Evolutionary conservation across 371 early-diverging fungal genomes (phyloP), one percentile per base, ranked within the genome.

Genomic region (Aphelidium insulamus): DNA sequence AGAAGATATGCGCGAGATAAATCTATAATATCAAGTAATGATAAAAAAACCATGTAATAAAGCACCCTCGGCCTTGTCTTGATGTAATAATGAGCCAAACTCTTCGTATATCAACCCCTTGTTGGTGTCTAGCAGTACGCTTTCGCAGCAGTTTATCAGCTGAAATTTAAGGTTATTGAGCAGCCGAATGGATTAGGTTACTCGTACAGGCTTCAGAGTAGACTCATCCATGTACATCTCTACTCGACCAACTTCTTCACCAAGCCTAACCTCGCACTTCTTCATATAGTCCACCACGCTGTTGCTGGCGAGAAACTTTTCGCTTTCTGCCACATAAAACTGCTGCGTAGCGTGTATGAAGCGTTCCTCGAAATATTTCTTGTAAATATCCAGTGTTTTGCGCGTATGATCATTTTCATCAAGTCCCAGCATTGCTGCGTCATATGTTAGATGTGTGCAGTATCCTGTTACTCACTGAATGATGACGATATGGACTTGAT

Each of bases 201-300:
- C 21, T 36, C 49, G 31, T 41, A 65, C 60, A 21, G 80, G 69
- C 34, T 68, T 62, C 28, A 67, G 56, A 5, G 87, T 82, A 24
- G 42, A 35, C 18, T 38, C 36, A 46, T 64, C 50, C 11, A 64
- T 40, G 36, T 62, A 62, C 20, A 46, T 47, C 26, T 51, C 46
- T 1, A 64, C 52, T n/a, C 65, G 54, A 11, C 33, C 33, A 24
- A 54, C 54, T 40, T 64, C 65, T 30, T 64, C 58, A 0, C 31
- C 38, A 10, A 63, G 45, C 17, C 64, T 52, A 5, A 39, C 25
- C 39, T 56, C 55, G 12, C 55, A 57, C 66, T 83, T 79, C 43
- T 78, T 76, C 82, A 92, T 80, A 50, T 92, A 92, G 29, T 87
- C 87, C 17, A 79, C 67, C 22, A 87, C 66, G 31, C 76, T 66